A percentile compares a stretch with the other conserved stretches of the same genome.
phyloP scores from a whole-genome alignment of 1,284 basidiomycete species.

The Irpex sp. region DNA sequence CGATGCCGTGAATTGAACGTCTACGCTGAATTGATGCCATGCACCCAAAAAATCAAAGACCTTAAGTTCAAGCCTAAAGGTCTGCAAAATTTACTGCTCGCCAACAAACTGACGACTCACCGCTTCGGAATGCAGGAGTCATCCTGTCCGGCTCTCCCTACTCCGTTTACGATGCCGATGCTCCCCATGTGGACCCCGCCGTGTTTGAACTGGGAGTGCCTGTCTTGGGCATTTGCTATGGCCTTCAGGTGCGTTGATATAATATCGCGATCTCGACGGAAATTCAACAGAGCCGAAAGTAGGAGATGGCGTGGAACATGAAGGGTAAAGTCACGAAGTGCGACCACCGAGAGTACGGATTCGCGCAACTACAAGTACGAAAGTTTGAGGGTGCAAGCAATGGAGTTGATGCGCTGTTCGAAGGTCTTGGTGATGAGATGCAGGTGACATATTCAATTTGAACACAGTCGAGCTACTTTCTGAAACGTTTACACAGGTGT shows the following conservation, averaged over 20 bases:
- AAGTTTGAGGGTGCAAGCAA: slow-evolving; percentile 44
- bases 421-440: slow-evolving; percentile 80
- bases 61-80: slow-evolving; percentile 95
- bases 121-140: slow-evolving; percentile 58
- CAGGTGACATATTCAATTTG: slow-evolving; percentile 50
- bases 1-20: slow-evolving; percentile 98
- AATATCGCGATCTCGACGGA: background rate
- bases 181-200: slow-evolving; percentile 94
- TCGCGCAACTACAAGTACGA: slow-evolving; percentile 77
- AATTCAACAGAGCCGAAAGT: slow-evolving; percentile 13
- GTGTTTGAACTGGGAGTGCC: slow-evolving; percentile 92
- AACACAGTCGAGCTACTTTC: background rate
- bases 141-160: slow-evolving; percentile 98
- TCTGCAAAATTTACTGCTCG: slow-evolving; percentile 25
- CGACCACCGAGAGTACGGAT: slow-evolving; percentile 94
- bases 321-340: slow-evolving; percentile 88
- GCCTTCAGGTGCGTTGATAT: slow-evolving; percentile 68
- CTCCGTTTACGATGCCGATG: slow-evolving; percentile 92
- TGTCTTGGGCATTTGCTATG: slow-evolving; percentile 97
- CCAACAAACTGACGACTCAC: background rate
- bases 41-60: slow-evolving; percentile 90
- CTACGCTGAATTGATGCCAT: slow-evolving; percentile 98
- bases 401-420: slow-evolving; percentile 76
- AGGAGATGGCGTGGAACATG: slow-evolving; percentile 93
- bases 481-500: slow-evolving; percentile 62